phyloP scores from a whole-genome alignment of 1,284 basidiomycete species.

The Boletus semigastroideus region DNA sequence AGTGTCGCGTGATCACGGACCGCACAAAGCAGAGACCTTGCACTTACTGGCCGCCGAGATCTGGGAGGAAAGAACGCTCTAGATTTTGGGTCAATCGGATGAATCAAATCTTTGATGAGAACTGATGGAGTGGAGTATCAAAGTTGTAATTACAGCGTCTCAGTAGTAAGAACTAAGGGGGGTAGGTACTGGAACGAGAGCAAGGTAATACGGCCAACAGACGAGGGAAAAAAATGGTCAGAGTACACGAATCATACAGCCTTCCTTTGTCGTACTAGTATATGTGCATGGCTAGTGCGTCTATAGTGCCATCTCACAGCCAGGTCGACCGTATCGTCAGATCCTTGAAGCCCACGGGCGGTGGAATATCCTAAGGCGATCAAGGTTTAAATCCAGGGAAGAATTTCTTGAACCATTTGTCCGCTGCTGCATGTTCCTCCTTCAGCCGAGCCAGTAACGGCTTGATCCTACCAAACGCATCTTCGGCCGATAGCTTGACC shows the following conservation, averaged over 20 bases:
- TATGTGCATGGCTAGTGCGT: constrained; percentile 9
- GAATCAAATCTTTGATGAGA: constrained; percentile 8
- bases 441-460: constrained; percentile 52
- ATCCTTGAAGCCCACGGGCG: constrained; percentile 3
- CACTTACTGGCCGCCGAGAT: constrained; percentile 2
- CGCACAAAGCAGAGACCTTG: too few relatives aligned
- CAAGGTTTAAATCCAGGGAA: constrained; percentile 29
- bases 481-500: constrained; percentile 47
- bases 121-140: constrained; percentile 14
- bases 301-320: constrained; percentile 14
- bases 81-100: constrained; percentile 2
- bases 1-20: constrained; percentile 8
- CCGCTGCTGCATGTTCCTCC: constrained; percentile 57
- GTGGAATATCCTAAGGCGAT: not conserved
- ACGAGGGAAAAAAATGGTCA: constrained; percentile 16
- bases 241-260: constrained; percentile 26
- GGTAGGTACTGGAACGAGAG: constrained; percentile 23
- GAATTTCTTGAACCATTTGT: constrained; percentile 51
- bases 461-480: constrained; percentile 66
- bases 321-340: too few relatives aligned
- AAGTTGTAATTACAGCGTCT: constrained; percentile 26
- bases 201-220: constrained; percentile 18
- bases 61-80: constrained; percentile 2
- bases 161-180: constrained; percentile 1
- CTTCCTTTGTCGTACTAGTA: constrained; percentile 18